A percentile compares a stretch with the other conserved stretches of the same genome.
Evolutionary conservation across 2,329 filamentous ascomycete genomes (phyloP).

Genomic region (Fusarium sp.): DNA sequence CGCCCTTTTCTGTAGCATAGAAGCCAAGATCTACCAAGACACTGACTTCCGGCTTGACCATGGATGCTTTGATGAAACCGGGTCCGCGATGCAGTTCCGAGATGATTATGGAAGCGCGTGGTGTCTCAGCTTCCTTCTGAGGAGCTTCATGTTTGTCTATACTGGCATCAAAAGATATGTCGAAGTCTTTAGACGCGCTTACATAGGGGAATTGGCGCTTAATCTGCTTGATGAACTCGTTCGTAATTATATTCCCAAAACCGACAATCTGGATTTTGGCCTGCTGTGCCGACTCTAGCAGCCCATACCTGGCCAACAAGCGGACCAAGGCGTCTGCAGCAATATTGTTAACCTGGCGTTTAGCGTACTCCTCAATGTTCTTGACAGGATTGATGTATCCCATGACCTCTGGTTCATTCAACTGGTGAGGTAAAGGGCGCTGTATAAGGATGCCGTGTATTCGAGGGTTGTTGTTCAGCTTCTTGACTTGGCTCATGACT

Average conservation of each 20-base stretch:
- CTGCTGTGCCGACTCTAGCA: not conserved
- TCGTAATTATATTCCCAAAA: not conserved
- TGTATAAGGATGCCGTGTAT: conserved; percentile 13
- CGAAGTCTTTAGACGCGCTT: not conserved
- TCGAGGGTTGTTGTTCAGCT: conserved; percentile 1
- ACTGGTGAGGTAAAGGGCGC: not conserved
- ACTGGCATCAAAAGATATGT: not conserved
- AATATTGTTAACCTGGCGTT: not conserved
- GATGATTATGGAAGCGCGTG: not conserved
- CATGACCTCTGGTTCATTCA: not conserved
- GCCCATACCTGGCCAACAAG: not conserved
- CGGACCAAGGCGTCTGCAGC: conserved; percentile 6
- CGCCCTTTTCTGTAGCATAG: conserved; percentile 5
- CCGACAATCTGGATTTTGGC: not conserved
- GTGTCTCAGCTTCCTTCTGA: not conserved
- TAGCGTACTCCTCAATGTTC: conserved; percentile 4
- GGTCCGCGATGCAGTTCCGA: conserved; percentile 9
- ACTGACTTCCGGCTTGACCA: not conserved
- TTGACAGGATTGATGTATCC: not conserved
- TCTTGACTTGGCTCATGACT: not conserved
- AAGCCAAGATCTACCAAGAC: conserved; percentile 6
- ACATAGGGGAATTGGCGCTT: not conserved
- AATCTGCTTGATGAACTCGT: conserved; percentile 3
- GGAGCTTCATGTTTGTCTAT: not conserved
- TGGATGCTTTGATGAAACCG: not conserved